Percentiles rank a stretch among this genome's conserved stretches.
phyloP scores from a whole-genome alignment of 2,329 filamentous ascomycete species.

The Aspergillus fumigatus region DNA sequence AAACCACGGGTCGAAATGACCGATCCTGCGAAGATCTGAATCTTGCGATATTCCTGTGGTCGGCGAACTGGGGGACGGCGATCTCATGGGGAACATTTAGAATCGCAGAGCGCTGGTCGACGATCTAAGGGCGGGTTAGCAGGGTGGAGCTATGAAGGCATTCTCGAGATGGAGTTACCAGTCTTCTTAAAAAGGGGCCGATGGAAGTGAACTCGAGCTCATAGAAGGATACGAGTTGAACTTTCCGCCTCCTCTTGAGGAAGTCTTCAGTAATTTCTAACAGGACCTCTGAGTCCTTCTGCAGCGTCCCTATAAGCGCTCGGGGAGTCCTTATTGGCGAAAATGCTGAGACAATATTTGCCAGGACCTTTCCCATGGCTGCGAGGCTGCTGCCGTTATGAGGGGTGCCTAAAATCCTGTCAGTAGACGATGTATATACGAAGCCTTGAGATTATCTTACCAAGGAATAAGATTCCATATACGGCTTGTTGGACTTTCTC shows the following conservation, averaged over 20 bases:
- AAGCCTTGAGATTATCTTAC: background rate
- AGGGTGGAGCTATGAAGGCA: background rate
- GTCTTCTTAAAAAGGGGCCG: slow-evolving; percentile 2
- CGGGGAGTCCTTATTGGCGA: slow-evolving; percentile 2
- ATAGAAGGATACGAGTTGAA: slow-evolving; percentile 5
- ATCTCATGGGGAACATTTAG: slow-evolving; percentile 4
- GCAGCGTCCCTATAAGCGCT: slow-evolving; percentile 2
- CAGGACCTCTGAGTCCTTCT: slow-evolving; percentile 5
- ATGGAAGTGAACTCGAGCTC: slow-evolving; percentile 5
- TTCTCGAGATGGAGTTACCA: background rate
- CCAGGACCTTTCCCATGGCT: slow-evolving; percentile 4
- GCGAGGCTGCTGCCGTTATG: slow-evolving; percentile 4
- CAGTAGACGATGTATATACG: background rate
- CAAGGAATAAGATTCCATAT: slow-evolving; percentile 6
- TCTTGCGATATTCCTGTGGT: slow-evolving; percentile 5
- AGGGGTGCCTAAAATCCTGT: slow-evolving; percentile 2
- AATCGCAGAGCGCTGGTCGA: slow-evolving; percentile 4
- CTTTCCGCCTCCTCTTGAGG: slow-evolving; percentile 2
- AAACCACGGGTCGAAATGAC: slow-evolving; percentile 2
- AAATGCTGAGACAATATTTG: slow-evolving; percentile 3
- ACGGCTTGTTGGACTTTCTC: slow-evolving; percentile 1
- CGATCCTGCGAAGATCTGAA: slow-evolving; percentile 5
- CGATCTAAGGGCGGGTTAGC: slow-evolving; percentile 1
- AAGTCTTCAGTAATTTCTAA: slow-evolving; percentile 7
- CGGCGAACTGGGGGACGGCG: slow-evolving; percentile 3